Conservation (phyloP, 371 early-diverging fungal genomes). For the Rhizopus stolonifer region DNA sequence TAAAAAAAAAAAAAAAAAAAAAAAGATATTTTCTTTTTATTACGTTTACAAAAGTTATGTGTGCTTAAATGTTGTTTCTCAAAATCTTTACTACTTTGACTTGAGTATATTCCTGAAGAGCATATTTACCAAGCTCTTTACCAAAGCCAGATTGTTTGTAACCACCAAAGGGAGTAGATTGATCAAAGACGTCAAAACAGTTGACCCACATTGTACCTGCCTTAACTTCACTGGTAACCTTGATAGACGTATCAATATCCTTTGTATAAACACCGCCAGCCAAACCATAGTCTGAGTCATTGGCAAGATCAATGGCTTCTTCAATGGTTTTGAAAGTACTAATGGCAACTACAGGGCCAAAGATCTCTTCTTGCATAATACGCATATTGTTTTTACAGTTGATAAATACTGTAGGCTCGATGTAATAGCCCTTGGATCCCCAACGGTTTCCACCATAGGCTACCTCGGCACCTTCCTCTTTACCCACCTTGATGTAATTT, state of each 20-base stretch:
- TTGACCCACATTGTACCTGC: conserved; percentile 67
- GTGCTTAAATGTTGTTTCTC: not conserved
- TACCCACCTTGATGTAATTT: conserved; percentile 58
- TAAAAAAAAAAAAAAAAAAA: no score
- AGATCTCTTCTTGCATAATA: conserved; percentile 84
- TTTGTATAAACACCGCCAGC: conserved; percentile 84
- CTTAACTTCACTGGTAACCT: conserved; percentile 59
- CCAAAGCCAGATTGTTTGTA: conserved; percentile 86
- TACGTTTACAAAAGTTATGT: no score
- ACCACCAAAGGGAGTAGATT: conserved; percentile 84
- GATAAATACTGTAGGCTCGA: conserved; percentile 78
- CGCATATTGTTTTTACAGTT: conserved; percentile 65
- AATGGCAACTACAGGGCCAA: conserved; percentile 89
- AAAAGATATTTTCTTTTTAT: not conserved
- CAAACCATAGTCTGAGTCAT: conserved; percentile 79
- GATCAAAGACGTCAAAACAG: conserved; percentile 45
- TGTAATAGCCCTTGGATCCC: conserved; percentile 72
- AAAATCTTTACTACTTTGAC: conserved; percentile 61
- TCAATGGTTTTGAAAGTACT: conserved; percentile 72
- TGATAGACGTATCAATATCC: conserved; percentile 62
- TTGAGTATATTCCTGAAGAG: conserved; percentile 68
- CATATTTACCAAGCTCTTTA: conserved; percentile 75
- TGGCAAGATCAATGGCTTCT: conserved; percentile 77
- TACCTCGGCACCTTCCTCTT: conserved; percentile 59
- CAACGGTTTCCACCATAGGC: conserved; percentile 69